These are phyloP conservation scores for Musa itinerans DNA, from an alignment of 176 grass and related monocot genomes.

Conservation along the genomic window DNA sequence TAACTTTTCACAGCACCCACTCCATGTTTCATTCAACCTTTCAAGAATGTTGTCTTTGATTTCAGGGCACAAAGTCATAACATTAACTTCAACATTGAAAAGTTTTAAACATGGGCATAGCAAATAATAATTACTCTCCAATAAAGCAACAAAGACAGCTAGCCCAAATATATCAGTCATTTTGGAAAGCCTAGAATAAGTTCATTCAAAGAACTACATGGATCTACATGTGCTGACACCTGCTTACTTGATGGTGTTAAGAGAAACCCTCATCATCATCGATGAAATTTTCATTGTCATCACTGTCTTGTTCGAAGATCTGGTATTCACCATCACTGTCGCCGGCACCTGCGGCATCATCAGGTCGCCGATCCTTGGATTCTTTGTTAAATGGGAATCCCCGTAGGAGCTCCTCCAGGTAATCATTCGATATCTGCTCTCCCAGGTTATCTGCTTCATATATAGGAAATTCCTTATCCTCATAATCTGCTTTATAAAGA, in stretches of 20 bases:
- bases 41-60: too few species aligned
- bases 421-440: constrained; percentile 54
- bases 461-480: constrained; percentile 31
- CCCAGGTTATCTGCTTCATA: constrained; percentile 26
- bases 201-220: neutral
- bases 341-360: constrained; percentile 20
- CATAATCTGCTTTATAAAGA: neutral
- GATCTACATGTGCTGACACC: neutral
- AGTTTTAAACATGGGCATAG: too few species aligned
- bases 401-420: constrained; percentile 60
- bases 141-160: too few species aligned
- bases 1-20: too few species aligned
- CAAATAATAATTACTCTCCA: too few species aligned
- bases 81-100: too few species aligned
- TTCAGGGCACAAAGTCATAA: too few species aligned
- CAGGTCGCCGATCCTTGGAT: constrained; percentile 14
- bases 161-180: too few species aligned
- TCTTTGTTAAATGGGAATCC: constrained; percentile 45
- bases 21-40: too few species aligned
- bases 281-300: constrained; percentile 30
- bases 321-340: constrained; percentile 68
- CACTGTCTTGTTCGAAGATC: constrained; percentile 75
- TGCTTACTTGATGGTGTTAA: neutral
- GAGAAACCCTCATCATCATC: constrained; percentile 6
- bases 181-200: neutral